Base-by-base conservation (phyloP, 192 early-diverging fungal genomes). In the Fimicolochytrium jonesii region DNA sequence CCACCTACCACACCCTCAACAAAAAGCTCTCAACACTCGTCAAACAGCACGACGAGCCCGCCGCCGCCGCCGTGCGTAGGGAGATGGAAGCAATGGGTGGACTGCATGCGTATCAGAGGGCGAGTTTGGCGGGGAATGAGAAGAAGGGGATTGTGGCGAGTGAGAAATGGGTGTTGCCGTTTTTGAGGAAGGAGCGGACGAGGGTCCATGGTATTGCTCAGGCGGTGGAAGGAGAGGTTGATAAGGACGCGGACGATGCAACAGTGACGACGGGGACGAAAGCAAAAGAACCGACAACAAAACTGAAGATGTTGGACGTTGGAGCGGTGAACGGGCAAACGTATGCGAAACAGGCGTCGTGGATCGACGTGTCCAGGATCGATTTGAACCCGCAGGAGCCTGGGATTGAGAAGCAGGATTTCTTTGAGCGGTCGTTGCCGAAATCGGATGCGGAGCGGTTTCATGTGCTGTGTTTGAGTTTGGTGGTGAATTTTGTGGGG, bases 401-500 rank as follows among this genome's bases (percentile, higher is more conserved):
- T 0, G 61, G 71, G 1, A 89, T 95, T 26, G 67, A 72, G 26
- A 75, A 87, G 56, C 91, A 91, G 57, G 93, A 95, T 66, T 92
- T 94, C 78, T 75, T 95, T 30, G 84, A 87, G 33, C 85, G 86
- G 65, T 73, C 79, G 9, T 60, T 72, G 2, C 80, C 80, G 0
- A 20, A 41, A 0, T 58, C 20, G 3, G 71, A 64, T 22, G 58
- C 69, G 0, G 73, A 86, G 0, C 58, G 69, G 20, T 95, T 90
- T 68, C 77, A 95, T 51, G 80, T 90, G 25, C 71, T 95, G 0
- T 90, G 88, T 55, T 74, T 95, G 17, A 87, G 83, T 13, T 65
- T 95, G 0, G 93, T 95, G 0, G 84, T 95, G 43, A 95, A 95
- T 68, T 95, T 95, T 82, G 88, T 92, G 0, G 86, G 86, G 3